These are phyloP conservation scores for Neobulgaria alba DNA, from an alignment of 2,329 filamentous ascomycete species.

Conservation along the genomic window DNA sequence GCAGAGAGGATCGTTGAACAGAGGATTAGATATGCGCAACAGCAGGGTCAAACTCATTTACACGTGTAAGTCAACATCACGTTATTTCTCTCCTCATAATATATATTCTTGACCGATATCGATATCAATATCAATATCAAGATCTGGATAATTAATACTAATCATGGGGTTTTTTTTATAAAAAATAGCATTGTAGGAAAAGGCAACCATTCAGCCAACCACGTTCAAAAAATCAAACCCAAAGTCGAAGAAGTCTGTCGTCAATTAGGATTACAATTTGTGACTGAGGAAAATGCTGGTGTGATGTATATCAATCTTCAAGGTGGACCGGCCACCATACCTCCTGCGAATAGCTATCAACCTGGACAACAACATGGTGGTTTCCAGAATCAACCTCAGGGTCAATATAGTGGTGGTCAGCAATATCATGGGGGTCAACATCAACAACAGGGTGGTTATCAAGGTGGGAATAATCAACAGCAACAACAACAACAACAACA, in stretches of 20 bases:
- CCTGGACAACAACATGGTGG: constrained; percentile 30
- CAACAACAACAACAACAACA: constrained; percentile 34
- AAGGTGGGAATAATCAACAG: constrained; percentile 18
- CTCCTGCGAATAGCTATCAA: constrained; percentile 35
- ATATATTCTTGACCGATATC: too few relatives aligned
- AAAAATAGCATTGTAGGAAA: constrained; percentile 71
- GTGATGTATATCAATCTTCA: constrained; percentile 81
- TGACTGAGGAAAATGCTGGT: constrained; percentile 82
- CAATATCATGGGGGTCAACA: constrained; percentile 35
- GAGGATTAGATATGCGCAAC: constrained; percentile 70
- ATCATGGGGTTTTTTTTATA: background rate
- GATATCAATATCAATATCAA: too few relatives aligned
- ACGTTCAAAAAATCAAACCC: constrained; percentile 94
- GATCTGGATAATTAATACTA: too few relatives aligned
- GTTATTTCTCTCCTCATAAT: background rate
- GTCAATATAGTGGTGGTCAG: constrained; percentile 31
- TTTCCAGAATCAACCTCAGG: constrained; percentile 25
- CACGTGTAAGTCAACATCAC: constrained; percentile 52
- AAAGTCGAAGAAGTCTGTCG: constrained; percentile 79
- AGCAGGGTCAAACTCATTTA: constrained; percentile 68
- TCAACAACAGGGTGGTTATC: constrained; percentile 30
- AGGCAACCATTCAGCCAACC: constrained; percentile 74
- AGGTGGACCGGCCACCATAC: constrained; percentile 53
- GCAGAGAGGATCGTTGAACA: constrained; percentile 84
- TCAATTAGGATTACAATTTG: constrained; percentile 73